Conservation (phyloP, 2,329 filamentous ascomycete genomes). For the Ophiostoma sp. region DNA sequence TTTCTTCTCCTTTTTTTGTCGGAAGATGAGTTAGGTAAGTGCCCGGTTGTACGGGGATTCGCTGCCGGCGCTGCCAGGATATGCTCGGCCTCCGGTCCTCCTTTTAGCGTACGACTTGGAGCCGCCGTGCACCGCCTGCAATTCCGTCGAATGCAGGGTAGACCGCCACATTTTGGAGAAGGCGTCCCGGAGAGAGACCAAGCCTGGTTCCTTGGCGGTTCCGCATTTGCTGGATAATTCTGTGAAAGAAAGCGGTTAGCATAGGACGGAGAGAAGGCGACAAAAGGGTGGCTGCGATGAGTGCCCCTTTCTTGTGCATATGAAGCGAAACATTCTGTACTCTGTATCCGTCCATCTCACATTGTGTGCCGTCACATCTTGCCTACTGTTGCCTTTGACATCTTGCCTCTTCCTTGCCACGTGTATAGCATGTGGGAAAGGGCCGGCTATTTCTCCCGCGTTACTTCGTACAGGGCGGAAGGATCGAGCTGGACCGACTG, state of each 20-base stretch:
- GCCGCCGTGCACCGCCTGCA: not conserved
- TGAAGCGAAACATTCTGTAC: not conserved
- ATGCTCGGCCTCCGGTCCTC: not conserved
- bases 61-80: not conserved
- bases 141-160: not conserved
- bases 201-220: not conserved
- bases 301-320: not conserved
- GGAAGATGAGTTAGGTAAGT: not conserved
- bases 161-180: not conserved
- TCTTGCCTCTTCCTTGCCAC: constrained; percentile 21
- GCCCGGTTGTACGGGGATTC: not conserved
- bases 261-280: not conserved
- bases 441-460: constrained; percentile 17
- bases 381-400: not conserved
- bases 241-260: not conserved
- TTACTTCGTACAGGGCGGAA: constrained; percentile 16
- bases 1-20: no score
- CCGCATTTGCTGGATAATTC: not conserved
- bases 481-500: not conserved
- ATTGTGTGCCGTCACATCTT: not conserved
- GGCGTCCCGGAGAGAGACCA: not conserved
- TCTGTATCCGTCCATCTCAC: not conserved
- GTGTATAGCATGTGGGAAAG: constrained; percentile 26
- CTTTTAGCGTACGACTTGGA: not conserved
- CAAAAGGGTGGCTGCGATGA: not conserved